A percentile compares a stretch with the other conserved stretches of the same genome.
phyloP scores from a whole-genome alignment of 257 asterid species.

The Ligustrum vulgare region DNA sequence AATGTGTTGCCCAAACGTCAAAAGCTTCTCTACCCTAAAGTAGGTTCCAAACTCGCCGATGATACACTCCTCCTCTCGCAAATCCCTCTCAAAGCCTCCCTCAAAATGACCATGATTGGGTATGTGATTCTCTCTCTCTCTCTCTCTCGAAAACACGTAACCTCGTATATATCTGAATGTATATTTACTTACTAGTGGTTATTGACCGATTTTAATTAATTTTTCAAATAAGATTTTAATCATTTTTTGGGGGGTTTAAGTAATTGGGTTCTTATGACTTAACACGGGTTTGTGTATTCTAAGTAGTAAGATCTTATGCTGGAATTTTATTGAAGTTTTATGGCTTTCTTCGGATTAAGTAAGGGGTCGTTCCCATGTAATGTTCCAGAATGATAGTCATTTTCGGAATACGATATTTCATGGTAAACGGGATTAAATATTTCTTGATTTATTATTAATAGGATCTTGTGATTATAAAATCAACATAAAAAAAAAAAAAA shows the following conservation, averaged over 20 bases:
- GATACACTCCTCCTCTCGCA: conserved; percentile 74
- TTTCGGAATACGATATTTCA: neutral
- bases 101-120: conserved; percentile 98
- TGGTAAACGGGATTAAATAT: neutral
- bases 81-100: conserved; percentile 70
- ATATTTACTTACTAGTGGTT: neutral
- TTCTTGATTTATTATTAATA: neutral
- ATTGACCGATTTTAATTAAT: neutral
- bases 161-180: neutral
- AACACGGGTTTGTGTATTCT: neutral
- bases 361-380: neutral
- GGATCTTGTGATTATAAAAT: neutral
- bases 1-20: conserved; percentile 90
- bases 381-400: neutral
- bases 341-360: neutral
- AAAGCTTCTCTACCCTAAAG: conserved; percentile 91
- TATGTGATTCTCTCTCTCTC: conserved; percentile 12
- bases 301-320: neutral
- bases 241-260: neutral
- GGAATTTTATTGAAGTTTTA: neutral
- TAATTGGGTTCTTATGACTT: neutral
- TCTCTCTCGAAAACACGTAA: neutral
- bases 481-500: neutral
- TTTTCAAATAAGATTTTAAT: neutral
- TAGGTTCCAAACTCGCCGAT: conserved; percentile 79